Percentiles rank a stretch among this genome's conserved stretches.
phyloP scores from a whole-genome alignment of 1,139 yeast genomes.

The Debaryomyces coudertii region DNA sequence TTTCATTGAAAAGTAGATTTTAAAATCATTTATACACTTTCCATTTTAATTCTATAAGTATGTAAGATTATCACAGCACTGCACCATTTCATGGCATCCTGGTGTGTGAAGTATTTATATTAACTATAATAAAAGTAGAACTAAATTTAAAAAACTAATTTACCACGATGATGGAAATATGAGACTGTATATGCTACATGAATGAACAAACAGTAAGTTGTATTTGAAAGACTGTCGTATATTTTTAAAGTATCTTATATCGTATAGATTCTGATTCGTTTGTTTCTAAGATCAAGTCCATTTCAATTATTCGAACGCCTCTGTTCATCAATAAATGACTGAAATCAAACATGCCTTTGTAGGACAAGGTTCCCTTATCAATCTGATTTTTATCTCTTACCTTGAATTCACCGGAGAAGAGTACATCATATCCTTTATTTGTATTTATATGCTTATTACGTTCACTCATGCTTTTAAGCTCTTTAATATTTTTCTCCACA shows the following conservation, averaged over 20 bases:
- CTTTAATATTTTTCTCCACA: neutral
- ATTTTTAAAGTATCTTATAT: slow-evolving; percentile 13
- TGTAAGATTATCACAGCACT: too few relatives aligned
- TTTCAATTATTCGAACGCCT: slow-evolving; percentile 31
- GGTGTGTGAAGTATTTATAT: neutral
- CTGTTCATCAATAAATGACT: slow-evolving; percentile 35
- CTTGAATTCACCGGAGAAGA: slow-evolving; percentile 28
- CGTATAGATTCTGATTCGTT: slow-evolving; percentile 11
- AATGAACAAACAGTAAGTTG: neutral
- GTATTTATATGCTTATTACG: slow-evolving; percentile 15
- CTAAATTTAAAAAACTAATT: neutral
- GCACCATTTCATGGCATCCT: too few relatives aligned
- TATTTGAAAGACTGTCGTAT: neutral
- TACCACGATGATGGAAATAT: neutral
- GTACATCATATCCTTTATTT: slow-evolving; percentile 26
- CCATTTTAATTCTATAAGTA: neutral
- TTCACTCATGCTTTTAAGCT: slow-evolving; percentile 10
- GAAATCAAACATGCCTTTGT: slow-evolving; percentile 37
- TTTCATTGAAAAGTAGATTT: too few relatives aligned
- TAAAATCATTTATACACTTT: too few relatives aligned
- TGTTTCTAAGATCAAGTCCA: slow-evolving; percentile 18
- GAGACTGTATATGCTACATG: neutral
- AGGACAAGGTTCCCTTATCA: slow-evolving; percentile 24
- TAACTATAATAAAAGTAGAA: neutral
- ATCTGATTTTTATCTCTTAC: slow-evolving; percentile 23